Percentiles rank a stretch among this genome's conserved stretches.
Evolutionary conservation across 768 basidiomycete species (phyloP).

Genomic region (Serendipita sp.): DNA sequence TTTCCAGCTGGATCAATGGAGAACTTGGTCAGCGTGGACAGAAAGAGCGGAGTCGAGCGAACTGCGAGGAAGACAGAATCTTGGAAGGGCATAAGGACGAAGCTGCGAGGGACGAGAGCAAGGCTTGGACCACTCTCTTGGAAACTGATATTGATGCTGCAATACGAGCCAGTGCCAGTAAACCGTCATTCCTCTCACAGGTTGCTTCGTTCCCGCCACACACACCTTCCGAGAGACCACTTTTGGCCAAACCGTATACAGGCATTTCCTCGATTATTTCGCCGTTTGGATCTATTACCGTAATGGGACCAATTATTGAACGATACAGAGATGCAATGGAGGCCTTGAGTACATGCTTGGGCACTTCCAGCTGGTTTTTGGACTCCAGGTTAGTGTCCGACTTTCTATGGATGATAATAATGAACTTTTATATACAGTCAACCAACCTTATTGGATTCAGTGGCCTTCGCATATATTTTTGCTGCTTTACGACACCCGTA

Average conservation of each 20-base stretch:
- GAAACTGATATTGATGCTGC: conserved; percentile 66
- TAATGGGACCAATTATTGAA: conserved; percentile 27
- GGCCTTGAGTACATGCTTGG: conserved; percentile 59
- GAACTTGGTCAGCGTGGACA: conserved; percentile 18
- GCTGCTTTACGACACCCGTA: conserved; percentile 7
- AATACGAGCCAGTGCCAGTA: conserved; percentile 29
- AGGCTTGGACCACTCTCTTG: conserved; percentile 67
- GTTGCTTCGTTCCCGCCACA: conserved; percentile 25
- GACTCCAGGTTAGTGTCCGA: conserved; percentile 40
- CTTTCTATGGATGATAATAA: neutral
- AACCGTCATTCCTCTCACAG: conserved; percentile 26
- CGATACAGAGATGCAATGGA: conserved; percentile 57
- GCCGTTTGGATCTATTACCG: conserved; percentile 40
- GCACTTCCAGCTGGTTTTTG: conserved; percentile 67
- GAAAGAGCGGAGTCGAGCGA: neutral
- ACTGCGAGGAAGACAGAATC: conserved; percentile 18
- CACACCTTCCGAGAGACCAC: conserved; percentile 10
- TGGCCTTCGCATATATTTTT: conserved; percentile 70
- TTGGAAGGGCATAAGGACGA: conserved; percentile 56
- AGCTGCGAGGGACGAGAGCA: conserved; percentile 50
- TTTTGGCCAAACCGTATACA: conserved; percentile 29
- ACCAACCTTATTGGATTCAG: conserved; percentile 68
- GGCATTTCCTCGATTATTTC: conserved; percentile 53
- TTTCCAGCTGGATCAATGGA: conserved; percentile 60
- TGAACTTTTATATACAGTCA: conserved; percentile 25